Evolutionary conservation across 2,329 filamentous ascomycete species (phyloP).

Genomic region (Fusarium fracticaudum): DNA sequence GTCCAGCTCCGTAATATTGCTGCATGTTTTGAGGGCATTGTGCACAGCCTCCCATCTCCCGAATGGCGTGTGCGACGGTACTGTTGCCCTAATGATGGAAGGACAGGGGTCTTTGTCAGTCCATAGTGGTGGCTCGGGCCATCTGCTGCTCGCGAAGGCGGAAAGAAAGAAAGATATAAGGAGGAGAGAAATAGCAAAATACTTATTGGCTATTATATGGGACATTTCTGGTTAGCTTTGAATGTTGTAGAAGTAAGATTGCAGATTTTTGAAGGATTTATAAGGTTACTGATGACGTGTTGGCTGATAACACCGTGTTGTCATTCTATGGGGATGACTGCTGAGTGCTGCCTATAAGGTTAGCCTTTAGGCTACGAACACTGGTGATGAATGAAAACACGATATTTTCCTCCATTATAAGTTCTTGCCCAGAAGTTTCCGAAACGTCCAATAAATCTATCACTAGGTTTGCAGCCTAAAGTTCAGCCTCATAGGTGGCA

Average conservation of each 20-base stretch:
- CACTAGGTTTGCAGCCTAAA: no score
- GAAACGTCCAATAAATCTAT: no score
- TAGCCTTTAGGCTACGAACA: neutral
- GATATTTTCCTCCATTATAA: no score
- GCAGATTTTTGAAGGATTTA: neutral
- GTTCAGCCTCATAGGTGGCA: no score
- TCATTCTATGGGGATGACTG: no score
- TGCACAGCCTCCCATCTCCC: neutral
- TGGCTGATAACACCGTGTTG: neutral
- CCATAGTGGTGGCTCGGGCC: neutral
- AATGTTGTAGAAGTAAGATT: neutral
- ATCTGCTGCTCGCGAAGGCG: neutral
- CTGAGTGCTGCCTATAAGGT: neutral
- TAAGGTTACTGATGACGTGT: neutral
- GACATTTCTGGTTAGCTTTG: neutral
- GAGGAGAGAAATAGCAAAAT: neutral
- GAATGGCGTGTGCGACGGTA: neutral
- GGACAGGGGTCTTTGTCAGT: neutral
- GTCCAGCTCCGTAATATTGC: neutral
- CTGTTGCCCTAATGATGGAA: neutral
- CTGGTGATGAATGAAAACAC: no score
- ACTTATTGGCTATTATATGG: fast-evolving
- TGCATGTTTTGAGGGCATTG: conserved; percentile 2
- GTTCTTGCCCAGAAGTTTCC: no score
- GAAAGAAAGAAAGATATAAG: neutral